These are phyloP conservation scores for Pseudocercospora fuligena DNA, from an alignment of 2,329 filamentous ascomycete species.

Conservation along the genomic window DNA sequence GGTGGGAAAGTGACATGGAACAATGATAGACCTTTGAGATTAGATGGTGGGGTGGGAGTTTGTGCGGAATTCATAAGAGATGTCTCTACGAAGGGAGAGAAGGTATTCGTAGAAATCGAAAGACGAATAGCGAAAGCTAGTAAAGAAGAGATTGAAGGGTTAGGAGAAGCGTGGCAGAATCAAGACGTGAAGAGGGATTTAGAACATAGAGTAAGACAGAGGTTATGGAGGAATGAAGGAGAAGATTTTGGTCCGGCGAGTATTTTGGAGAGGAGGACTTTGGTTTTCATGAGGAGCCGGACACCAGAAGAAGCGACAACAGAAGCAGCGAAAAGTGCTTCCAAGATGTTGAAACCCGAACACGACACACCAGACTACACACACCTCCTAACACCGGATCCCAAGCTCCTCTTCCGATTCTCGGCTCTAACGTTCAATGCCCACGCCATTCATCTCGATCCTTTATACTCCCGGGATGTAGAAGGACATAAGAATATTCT, in stretches of 20 bases:
- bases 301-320: constrained; percentile 45
- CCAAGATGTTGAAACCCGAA: constrained; percentile 53
- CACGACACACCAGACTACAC: constrained; percentile 56
- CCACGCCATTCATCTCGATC: constrained; percentile 86
- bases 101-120: constrained; percentile 66
- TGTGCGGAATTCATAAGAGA: constrained; percentile 55
- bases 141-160: constrained; percentile 37
- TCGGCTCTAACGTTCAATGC: constrained; percentile 91
- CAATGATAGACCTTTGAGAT: constrained; percentile 35
- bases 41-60: constrained; percentile 46
- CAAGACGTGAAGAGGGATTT: constrained; percentile 35
- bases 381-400: constrained; percentile 68
- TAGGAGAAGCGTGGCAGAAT: constrained; percentile 46
- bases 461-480: constrained; percentile 66
- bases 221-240: constrained; percentile 51
- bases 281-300: constrained; percentile 66
- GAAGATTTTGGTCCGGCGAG: constrained; percentile 49
- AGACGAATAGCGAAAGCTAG: constrained; percentile 51
- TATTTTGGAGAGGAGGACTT: constrained; percentile 63
- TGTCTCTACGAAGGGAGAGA: constrained; percentile 61
- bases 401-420: constrained; percentile 82
- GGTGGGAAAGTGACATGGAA: constrained; percentile 72
- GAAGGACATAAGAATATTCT: constrained; percentile 78
- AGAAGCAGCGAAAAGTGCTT: constrained; percentile 36
- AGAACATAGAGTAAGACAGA: constrained; percentile 44